Evolutionary conservation across 495 filamentous ascomycete species (phyloP).

Genomic region (Penicillium maclennaniae): DNA sequence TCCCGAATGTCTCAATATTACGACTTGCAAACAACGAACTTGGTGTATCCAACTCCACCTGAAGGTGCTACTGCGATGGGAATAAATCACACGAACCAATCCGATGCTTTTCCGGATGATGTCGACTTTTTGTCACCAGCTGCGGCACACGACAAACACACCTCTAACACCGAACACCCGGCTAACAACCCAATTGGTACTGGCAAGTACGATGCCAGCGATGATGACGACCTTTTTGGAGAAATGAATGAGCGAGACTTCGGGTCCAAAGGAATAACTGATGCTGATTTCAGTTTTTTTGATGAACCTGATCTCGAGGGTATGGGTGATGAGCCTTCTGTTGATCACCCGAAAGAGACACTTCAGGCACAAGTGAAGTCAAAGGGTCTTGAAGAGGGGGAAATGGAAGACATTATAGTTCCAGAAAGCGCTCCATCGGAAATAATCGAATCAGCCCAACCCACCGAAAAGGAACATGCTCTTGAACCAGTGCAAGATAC

Average conservation of each 20-base stretch:
- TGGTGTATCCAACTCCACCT: conserved; percentile 86
- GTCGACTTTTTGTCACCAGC: conserved; percentile 18
- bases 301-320: conserved; percentile 56
- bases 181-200: conserved; percentile 34
- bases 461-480: neutral
- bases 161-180: conserved; percentile 18
- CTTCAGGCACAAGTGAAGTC: conserved; percentile 10
- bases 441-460: neutral
- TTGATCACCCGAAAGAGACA: conserved; percentile 11
- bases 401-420: neutral
- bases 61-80: conserved; percentile 57
- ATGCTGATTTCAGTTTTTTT: conserved; percentile 89
- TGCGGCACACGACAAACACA: conserved; percentile 15
- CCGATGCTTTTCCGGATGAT: conserved; percentile 34
- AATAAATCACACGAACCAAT: conserved; percentile 16
- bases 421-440: neutral
- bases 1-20: conserved; percentile 50
- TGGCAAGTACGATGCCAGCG: conserved; percentile 43
- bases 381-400: conserved; percentile 5
- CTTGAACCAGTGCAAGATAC: neutral
- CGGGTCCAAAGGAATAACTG: conserved; percentile 75
- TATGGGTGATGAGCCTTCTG: conserved; percentile 15
- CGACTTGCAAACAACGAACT: conserved; percentile 50
- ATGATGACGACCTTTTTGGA: conserved; percentile 64
- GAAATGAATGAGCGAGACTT: conserved; percentile 75